Evolutionary conservation across 805 yeast genomes (phyloP), one percentile per base, ranked within the genome.

Genomic region (Torulaspora maleeae): DNA sequence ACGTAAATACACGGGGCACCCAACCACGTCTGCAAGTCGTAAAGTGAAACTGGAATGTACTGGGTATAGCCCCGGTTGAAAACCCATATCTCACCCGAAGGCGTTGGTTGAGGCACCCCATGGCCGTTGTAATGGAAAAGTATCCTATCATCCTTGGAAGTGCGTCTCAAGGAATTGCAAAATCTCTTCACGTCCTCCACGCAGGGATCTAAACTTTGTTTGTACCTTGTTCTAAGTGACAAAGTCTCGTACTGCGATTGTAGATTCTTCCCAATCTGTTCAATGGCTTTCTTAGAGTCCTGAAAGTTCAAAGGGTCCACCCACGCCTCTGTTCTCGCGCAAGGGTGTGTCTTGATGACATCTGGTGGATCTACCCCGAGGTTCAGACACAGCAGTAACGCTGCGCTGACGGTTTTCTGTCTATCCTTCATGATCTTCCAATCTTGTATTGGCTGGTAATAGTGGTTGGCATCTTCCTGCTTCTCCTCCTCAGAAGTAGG

Each of bases 361-460:
- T 93, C 99, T 0, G 99, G 99, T 2, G 99, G 99, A 55, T 91
- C 98, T 1, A 93, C 96, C 7, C 98, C 97, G 20, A 91, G 67
- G 60, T 93, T 93, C 30, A 93, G 71, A 64, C 99, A 93, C 39
- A 93, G 70, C 40, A 93, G 89, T 7, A 93, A 71, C 12, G 96
- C 97, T 0, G 97, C 99, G 44, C 86, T 82, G 10, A 90, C 88
- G 1, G 99, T 93, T 61, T 90, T 86, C 59, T 86, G 95, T 36
- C 96, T 78, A 54, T 89, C 96, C 49, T 83, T 80, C 75, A 88
- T 85, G 25, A 82, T 77, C 53, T 95, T 85, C 99, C 99, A 93
- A 60, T 91, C 97, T 2, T 79, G 67, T 2, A 86, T 82, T 3
- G 87, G 83, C 60, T 83, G 86, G 62, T 76, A 82, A 52, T 76